Evolutionary conservation across 495 filamentous ascomycete genomes (phyloP).

Genomic region (Penicillium diatomitis): DNA sequence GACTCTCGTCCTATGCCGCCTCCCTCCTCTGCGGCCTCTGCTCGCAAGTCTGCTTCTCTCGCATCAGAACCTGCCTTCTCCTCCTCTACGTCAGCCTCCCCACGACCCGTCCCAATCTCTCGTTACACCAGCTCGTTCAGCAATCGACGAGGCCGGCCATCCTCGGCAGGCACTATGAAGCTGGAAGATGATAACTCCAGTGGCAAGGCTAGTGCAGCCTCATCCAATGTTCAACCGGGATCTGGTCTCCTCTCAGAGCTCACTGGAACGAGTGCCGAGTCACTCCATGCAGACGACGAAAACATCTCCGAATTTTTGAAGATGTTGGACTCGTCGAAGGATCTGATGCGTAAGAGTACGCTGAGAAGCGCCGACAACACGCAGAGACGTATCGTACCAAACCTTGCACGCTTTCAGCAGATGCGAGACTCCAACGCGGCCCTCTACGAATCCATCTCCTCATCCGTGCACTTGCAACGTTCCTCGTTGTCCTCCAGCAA

Average conservation of each 20-base stretch:
- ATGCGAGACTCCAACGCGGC: conserved; percentile 82
- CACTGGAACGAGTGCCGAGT: conserved; percentile 64
- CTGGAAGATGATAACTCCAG: conserved; percentile 85
- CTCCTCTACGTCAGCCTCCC: conserved; percentile 59
- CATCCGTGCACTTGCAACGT: conserved; percentile 70
- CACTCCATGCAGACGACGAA: conserved; percentile 77
- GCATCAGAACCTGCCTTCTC: conserved; percentile 48
- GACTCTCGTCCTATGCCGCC: conserved; percentile 56
- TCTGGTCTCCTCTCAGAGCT: conserved; percentile 75
- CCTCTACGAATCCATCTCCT: conserved; percentile 81
- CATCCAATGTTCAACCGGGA: conserved; percentile 74
- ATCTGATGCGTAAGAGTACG: conserved; percentile 42
- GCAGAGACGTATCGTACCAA: conserved; percentile 35
- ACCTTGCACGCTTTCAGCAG: conserved; percentile 65
- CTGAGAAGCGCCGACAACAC: too few relatives aligned
- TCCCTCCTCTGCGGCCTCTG: conserved; percentile 38
- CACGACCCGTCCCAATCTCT: conserved; percentile 60
- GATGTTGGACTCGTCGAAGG: conserved; percentile 70
- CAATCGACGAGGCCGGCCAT: conserved; percentile 67
- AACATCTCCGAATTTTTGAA: conserved; percentile 90
- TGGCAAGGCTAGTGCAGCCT: conserved; percentile 75
- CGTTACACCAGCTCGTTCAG: conserved; percentile 81
- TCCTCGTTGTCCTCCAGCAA: conserved; percentile 78
- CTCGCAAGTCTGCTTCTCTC: conserved; percentile 33
- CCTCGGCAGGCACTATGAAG: conserved; percentile 60